Evolutionary conservation across 768 basidiomycete species (phyloP), one percentile per base, ranked within the genome.

Genomic region (Pulveroboletus sp.): DNA sequence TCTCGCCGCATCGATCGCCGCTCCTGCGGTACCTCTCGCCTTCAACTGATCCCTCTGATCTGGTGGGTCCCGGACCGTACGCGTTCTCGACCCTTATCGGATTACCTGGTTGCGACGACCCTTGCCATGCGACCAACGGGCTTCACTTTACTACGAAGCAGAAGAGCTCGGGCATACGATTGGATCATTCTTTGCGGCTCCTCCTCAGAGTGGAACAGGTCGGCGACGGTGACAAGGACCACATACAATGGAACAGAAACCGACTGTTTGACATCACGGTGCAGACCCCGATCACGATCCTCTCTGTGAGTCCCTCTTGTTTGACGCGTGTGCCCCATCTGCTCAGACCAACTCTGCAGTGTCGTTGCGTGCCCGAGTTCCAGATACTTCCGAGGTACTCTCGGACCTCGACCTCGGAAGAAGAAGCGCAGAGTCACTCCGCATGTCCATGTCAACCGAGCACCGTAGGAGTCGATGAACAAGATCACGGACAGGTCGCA

Each of bases 191-290:
- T 38, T 71, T 99, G 38, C 93, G 93, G 71, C 74, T 93, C 40
- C 75, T 87, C 20, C 78, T 97, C 44, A 76, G 94, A 20, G 84
- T 96, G 20, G 86, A 93, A 65, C 70, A 83, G 9, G 13, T 56
- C 3, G 89, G 90, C 54, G 85, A 90, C 59, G 82, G 91, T 60
- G 55, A 75, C 11, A 80, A 88, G 61, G 58, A 69, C 24, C 74
- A 74, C 16, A 45, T 83, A 3, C 90, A 93, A 63, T 55, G 75
- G 7, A 85, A 87, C 16, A 85, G 81, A 65, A 76, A 81, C 55
- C 93, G 86, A 70, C 67, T 89, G 56, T 93, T 88, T 63, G 94
- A 94, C 60, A 89, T 95, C 56, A 81, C 90, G 36, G 76, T 95
- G 44, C 90, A 93, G 65, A 86, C 84, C 0, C 92, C 93, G 0